These are phyloP conservation scores for Nepenthes alata DNA, from an alignment of 179 eudicot genomes.

Conservation along the genomic window DNA sequence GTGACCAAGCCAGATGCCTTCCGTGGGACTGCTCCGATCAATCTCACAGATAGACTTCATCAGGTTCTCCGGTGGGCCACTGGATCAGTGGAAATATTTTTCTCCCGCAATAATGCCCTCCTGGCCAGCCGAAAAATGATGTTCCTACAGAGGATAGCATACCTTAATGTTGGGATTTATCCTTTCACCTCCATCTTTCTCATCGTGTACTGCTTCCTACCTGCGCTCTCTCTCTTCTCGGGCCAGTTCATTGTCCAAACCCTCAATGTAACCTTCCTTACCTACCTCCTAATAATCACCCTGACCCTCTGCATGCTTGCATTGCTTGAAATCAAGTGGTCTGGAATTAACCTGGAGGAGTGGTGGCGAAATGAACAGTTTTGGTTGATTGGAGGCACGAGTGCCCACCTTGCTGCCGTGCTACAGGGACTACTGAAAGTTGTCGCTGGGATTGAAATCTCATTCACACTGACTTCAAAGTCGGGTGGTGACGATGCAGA, in stretches of 20 bases:
- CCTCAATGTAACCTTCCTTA: constrained; percentile 69
- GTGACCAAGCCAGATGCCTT: constrained; percentile 85
- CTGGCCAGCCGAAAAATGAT: constrained; percentile 81
- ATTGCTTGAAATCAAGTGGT: constrained; percentile 77
- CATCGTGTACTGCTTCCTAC: constrained; percentile 81
- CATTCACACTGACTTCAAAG: constrained; percentile 75
- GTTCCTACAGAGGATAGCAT: constrained; percentile 67
- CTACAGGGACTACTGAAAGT: constrained; percentile 77
- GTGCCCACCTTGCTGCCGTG: constrained; percentile 89
- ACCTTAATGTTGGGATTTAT: constrained; percentile 83
- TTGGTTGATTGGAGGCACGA: constrained; percentile 89
- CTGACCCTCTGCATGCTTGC: constrained; percentile 64
- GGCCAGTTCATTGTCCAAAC: constrained; percentile 93
- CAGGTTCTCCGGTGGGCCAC: constrained; percentile 96
- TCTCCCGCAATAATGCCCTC: constrained; percentile 82
- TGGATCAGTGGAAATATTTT: constrained; percentile 87
- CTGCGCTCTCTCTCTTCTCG: constrained; percentile 80
- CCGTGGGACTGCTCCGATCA: constrained; percentile 86
- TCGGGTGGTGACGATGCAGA: constrained; percentile 67
- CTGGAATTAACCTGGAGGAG: constrained; percentile 68
- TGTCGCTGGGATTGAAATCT: constrained; percentile 79
- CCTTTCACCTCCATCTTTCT: constrained; percentile 85
- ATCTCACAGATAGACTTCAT: constrained; percentile 79
- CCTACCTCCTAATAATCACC: constrained; percentile 54
- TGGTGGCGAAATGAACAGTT: constrained; percentile 98